Percentiles rank a stretch among this genome's conserved stretches.
phyloP scores from a whole-genome alignment of 2,329 filamentous ascomycete genomes.

The Sarocladiaceae sp. region DNA sequence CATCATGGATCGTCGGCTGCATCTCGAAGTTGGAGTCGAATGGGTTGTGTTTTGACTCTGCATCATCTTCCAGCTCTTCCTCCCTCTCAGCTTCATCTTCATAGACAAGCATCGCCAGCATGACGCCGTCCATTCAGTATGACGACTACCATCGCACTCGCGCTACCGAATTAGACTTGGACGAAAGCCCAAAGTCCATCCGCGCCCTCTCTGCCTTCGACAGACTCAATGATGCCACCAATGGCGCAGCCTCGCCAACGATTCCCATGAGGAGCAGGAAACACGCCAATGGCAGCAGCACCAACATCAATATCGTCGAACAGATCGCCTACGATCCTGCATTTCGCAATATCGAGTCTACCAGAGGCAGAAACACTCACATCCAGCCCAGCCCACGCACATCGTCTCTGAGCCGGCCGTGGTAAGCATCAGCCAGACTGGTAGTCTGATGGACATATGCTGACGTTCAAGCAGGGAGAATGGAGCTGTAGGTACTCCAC shows the following conservation, averaged over 20 bases:
- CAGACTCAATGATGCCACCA: not conserved
- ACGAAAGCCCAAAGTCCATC: not conserved
- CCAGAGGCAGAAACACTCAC: not conserved
- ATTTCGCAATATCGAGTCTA: not conserved
- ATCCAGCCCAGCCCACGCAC: not conserved
- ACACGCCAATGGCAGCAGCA: not conserved
- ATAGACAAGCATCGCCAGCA: not conserved
- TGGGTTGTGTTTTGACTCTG: no score
- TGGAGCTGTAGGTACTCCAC: no score
- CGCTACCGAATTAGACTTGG: not conserved
- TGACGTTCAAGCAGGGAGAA: not conserved
- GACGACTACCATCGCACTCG: not conserved
- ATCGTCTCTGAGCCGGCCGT: not conserved
- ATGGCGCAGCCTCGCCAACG: not conserved
- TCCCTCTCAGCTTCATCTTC: no score
- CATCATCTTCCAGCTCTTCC: no score
- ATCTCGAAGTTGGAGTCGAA: no score
- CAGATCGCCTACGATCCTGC: constrained; percentile 6
- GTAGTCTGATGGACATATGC: not conserved
- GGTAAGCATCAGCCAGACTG: not conserved
- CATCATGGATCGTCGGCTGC: no score
- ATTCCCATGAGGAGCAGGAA: not conserved
- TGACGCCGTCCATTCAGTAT: not conserved
- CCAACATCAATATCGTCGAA: not conserved
- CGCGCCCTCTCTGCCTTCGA: constrained; percentile 2